These are phyloP conservation scores for Leptographium procerum DNA, from an alignment of 2,329 filamentous ascomycete species.

Conservation along the genomic window DNA sequence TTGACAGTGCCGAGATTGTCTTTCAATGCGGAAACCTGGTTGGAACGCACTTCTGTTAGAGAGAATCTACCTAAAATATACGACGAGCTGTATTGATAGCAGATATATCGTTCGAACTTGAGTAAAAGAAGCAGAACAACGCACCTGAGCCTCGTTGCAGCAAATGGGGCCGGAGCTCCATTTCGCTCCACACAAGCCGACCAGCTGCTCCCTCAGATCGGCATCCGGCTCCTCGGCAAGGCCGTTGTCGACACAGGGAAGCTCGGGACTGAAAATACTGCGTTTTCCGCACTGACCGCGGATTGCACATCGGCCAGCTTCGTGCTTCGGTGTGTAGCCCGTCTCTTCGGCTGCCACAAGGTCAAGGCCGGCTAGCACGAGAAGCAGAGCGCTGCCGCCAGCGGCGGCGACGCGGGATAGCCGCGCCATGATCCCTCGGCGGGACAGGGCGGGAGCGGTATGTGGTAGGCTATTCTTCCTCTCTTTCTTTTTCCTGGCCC, in stretches of 20 bases:
- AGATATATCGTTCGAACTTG: not conserved
- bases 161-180: slow-evolving; percentile 80
- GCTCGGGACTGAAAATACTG: slow-evolving; percentile 75
- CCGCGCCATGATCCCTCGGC: slow-evolving; percentile 24
- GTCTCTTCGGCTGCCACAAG: slow-evolving; percentile 17
- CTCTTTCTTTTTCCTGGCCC: not conserved
- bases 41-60: not conserved
- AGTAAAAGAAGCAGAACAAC: slow-evolving; percentile 5
- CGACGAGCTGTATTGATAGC: not conserved
- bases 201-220: slow-evolving; percentile 62
- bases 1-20: slow-evolving; percentile 79
- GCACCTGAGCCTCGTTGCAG: slow-evolving; percentile 68
- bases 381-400: slow-evolving; percentile 13
- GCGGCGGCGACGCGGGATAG: slow-evolving; percentile 22
- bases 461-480: not conserved
- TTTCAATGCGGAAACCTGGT: slow-evolving; percentile 64
- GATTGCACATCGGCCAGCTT: slow-evolving; percentile 80
- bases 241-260: slow-evolving; percentile 89
- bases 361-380: slow-evolving; percentile 23
- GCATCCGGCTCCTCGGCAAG: slow-evolving; percentile 63
- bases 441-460: not conserved
- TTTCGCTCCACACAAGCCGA: slow-evolving; percentile 75
- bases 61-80: not conserved
- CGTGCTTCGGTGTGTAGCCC: slow-evolving; percentile 53
- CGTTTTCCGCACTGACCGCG: slow-evolving; percentile 86